Evolutionary conservation across 176 grass and related monocot genomes (phyloP).

Genomic region (Carex kokanica): DNA sequence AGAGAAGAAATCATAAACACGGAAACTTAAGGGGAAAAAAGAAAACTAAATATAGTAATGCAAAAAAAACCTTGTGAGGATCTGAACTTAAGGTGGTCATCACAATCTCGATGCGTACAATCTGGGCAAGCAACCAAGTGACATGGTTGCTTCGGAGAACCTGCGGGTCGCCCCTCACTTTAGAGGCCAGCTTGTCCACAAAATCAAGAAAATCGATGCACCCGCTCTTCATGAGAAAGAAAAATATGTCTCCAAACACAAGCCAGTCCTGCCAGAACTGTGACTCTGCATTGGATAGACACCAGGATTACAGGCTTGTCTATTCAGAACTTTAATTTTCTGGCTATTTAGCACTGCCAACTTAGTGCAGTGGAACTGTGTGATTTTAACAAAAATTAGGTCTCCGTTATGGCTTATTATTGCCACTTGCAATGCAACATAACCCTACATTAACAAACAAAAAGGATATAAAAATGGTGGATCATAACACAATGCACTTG

Average conservation of each 20-base stretch:
- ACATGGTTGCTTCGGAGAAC: conserved; percentile 93
- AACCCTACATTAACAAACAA: background rate
- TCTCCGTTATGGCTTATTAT: background rate
- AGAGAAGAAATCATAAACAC: background rate
- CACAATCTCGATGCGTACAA: conserved; percentile 94
- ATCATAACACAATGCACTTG: background rate
- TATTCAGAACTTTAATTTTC: background rate
- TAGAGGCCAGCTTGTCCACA: conserved; percentile 86
- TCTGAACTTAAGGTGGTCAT: conserved; percentile 84
- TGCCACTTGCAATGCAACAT: background rate
- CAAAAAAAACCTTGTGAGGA: conserved; percentile 55
- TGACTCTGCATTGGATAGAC: conserved; percentile 47
- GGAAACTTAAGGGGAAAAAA: conserved; percentile 17
- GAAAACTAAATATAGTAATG: background rate
- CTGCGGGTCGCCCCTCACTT: conserved; percentile 71
- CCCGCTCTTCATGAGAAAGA: conserved; percentile 99
- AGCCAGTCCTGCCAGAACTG: conserved; percentile 99
- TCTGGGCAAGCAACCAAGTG: conserved; percentile 97
- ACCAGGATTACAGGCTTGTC: background rate
- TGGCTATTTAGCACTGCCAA: background rate
- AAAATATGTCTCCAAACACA: conserved; percentile 94
- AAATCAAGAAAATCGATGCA: conserved; percentile 99
- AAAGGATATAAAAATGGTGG: background rate
- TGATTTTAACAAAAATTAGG: background rate
- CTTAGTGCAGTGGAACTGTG: background rate